These are phyloP conservation scores for Arxiozyma slooffiae DNA, from an alignment of 1,139 yeast genomes.

Conservation along the genomic window DNA sequence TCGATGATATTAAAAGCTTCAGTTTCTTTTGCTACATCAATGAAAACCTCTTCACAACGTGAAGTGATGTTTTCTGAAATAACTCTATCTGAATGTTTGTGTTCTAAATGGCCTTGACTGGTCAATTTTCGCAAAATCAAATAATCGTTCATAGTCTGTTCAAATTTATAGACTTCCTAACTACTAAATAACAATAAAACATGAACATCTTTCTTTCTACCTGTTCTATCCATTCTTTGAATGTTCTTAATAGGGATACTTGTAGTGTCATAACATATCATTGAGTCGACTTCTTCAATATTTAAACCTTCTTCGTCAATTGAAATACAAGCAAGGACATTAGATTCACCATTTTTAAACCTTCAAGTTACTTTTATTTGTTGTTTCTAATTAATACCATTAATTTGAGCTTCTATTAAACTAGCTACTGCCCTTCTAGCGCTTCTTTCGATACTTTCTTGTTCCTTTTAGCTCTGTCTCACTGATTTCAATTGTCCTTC, in stretches of 20 bases:
- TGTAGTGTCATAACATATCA: conserved; percentile 86
- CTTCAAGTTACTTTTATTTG: conserved; percentile 64
- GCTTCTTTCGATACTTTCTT: conserved; percentile 29
- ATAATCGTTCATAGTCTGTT: conserved; percentile 78
- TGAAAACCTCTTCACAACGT: conserved; percentile 42
- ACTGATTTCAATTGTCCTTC: conserved; percentile 21
- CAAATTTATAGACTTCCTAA: conserved; percentile 69
- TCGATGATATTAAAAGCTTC: conserved; percentile 43
- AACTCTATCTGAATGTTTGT: conserved; percentile 49
- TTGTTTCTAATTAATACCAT: conserved; percentile 57
- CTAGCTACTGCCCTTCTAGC: conserved; percentile 34
- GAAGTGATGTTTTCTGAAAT: conserved; percentile 53
- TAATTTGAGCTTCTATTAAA: conserved; percentile 37
- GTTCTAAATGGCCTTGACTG: conserved; percentile 34
- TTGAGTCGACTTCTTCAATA: conserved; percentile 93
- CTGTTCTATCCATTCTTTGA: conserved; percentile 97
- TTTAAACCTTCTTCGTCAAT: conserved; percentile 98
- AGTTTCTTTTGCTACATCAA: conserved; percentile 66
- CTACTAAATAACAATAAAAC: conserved; percentile 71
- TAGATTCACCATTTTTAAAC: conserved; percentile 62
- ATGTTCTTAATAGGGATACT: conserved; percentile 87
- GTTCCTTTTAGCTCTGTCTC: conserved; percentile 23
- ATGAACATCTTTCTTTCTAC: conserved; percentile 83
- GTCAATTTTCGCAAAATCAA: conserved; percentile 57
- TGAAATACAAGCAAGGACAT: conserved; percentile 86